Evolutionary conservation across 352 stramenopile species (phyloP).

Genomic region (Globisporangium nagaii): DNA sequence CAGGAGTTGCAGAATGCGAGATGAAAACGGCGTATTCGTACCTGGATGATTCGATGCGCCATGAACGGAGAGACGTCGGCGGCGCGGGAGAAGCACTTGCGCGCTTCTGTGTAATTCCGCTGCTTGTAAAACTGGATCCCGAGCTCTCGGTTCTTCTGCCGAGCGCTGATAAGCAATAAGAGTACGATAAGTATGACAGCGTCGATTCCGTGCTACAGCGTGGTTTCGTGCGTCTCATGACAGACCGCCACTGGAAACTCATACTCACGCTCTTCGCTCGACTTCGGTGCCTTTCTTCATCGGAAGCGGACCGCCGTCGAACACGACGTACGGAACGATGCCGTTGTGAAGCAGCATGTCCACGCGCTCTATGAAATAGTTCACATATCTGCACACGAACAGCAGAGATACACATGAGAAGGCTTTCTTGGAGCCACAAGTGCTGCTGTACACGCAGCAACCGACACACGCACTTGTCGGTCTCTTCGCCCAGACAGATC

Average conservation of each 20-base stretch:
- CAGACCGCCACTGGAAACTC: no score
- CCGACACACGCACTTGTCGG: slow-evolving; percentile 66
- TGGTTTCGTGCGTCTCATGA: no score
- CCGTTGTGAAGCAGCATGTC: slow-evolving; percentile 41
- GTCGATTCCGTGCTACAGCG: no score
- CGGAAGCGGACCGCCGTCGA: slow-evolving; percentile 62
- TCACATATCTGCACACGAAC: slow-evolving; percentile 63
- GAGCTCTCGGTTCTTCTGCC: slow-evolving; percentile 64
- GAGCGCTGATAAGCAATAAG: slow-evolving; percentile 21
- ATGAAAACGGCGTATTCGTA: slow-evolving; percentile 15
- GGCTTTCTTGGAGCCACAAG: no score
- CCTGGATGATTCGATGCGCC: slow-evolving; percentile 74
- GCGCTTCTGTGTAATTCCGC: slow-evolving; percentile 49
- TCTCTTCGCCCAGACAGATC: slow-evolving; percentile 57
- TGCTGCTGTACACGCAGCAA: no score
- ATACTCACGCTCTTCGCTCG: slow-evolving; percentile 48
- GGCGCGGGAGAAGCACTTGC: slow-evolving; percentile 67
- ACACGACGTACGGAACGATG: slow-evolving; percentile 73
- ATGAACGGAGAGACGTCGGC: slow-evolving; percentile 78
- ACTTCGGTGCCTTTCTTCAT: slow-evolving; percentile 81
- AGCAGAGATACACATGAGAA: neutral
- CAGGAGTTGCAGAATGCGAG: no score
- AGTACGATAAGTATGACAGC: neutral
- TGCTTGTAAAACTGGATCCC: slow-evolving; percentile 54
- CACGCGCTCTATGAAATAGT: slow-evolving; percentile 69